Evolutionary conservation across 176 grass and related monocot genomes (phyloP).

Genomic region (Guadua angustifolia): DNA sequence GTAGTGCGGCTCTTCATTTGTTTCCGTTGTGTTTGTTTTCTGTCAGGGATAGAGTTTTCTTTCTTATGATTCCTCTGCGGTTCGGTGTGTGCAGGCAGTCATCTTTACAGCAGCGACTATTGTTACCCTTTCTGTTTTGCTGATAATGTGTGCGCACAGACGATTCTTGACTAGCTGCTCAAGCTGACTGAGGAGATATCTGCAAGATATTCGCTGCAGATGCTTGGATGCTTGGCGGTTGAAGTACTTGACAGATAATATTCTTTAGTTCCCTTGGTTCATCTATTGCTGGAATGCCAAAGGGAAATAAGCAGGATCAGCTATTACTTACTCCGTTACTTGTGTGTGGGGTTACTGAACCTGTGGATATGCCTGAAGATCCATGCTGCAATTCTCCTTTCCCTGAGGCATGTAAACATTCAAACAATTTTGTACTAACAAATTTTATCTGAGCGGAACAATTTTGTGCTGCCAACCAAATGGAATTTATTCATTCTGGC

Average conservation of each 20-base stretch:
- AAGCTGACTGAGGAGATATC: constrained; percentile 24
- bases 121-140: constrained; percentile 55
- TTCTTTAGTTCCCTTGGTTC: constrained; percentile 40
- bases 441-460: neutral
- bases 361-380: neutral
- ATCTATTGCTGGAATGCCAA: constrained; percentile 18
- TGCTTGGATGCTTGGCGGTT: neutral
- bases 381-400: neutral
- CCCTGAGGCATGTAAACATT: neutral
- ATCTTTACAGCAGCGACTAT: constrained; percentile 58
- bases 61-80: constrained; percentile 26
- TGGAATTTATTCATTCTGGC: constrained; percentile 23
- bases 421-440: constrained; percentile 27
- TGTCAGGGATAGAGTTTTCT: neutral
- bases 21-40: neutral
- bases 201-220: constrained; percentile 19
- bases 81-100: constrained; percentile 49
- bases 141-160: constrained; percentile 51
- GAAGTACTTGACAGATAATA: constrained; percentile 39
- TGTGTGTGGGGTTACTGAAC: constrained; percentile 25
- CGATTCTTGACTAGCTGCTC: constrained; percentile 42
- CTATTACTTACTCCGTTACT: neutral
- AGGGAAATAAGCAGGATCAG: constrained; percentile 1
- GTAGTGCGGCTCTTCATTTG: neutral
- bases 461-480: constrained; percentile 4